phyloP scores from a whole-genome alignment of 257 asterid genomes.

The Verbascum thapsus region DNA sequence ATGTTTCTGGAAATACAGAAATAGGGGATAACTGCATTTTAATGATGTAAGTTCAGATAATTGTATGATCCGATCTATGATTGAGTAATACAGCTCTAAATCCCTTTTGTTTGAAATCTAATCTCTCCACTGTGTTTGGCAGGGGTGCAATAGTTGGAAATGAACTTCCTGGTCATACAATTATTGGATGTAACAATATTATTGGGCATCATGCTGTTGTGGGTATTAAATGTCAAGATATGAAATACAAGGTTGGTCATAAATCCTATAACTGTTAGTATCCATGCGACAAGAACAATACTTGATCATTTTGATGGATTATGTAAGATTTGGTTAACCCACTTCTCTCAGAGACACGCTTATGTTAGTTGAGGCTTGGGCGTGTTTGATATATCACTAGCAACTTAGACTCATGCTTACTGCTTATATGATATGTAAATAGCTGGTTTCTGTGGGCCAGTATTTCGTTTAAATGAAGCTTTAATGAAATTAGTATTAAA shows the following conservation, averaged over 20 bases:
- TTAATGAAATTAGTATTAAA: not conserved
- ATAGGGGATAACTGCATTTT: slow-evolving; percentile 80
- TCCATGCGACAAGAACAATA: not conserved
- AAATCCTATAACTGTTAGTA: slow-evolving; percentile 7
- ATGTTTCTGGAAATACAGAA: slow-evolving; percentile 73
- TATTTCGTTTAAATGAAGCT: not conserved
- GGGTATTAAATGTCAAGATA: slow-evolving; percentile 88
- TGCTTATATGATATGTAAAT: not conserved
- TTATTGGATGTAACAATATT: slow-evolving; percentile 72
- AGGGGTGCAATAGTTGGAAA: slow-evolving; percentile 96
- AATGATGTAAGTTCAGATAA: slow-evolving; percentile 61
- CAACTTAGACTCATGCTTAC: not conserved
- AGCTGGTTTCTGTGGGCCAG: not conserved
- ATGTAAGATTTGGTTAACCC: slow-evolving; percentile 5
- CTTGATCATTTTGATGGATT: slow-evolving; percentile 23
- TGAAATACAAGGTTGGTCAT: slow-evolving; percentile 76
- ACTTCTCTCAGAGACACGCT: slow-evolving; percentile 1
- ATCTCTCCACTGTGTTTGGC: slow-evolving; percentile 31
- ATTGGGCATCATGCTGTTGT: slow-evolving; percentile 91
- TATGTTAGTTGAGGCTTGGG: not conserved
- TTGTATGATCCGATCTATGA: not conserved
- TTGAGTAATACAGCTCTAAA: not conserved
- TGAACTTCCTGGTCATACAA: slow-evolving; percentile 82
- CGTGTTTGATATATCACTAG: slow-evolving; percentile 8
- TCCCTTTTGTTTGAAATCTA: slow-evolving; percentile 21